Conservation (phyloP, 2,329 filamentous ascomycete species). For the Aureobasidium mangrovei region DNA sequence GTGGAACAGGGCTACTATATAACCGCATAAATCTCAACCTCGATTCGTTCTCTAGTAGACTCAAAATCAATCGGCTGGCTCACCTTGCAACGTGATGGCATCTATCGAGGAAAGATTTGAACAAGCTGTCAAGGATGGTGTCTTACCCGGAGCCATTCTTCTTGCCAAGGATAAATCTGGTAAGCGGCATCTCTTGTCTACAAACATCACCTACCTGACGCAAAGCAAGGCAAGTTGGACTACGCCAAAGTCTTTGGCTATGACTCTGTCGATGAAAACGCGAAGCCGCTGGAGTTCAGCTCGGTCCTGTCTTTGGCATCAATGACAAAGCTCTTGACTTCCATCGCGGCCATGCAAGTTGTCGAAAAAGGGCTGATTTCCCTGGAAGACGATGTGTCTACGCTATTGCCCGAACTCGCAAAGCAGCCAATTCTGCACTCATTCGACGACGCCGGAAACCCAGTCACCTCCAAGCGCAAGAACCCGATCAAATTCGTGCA, state of each 20-base stretch:
- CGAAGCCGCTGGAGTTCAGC: conserved; percentile 22
- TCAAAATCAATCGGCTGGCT: too few species aligned
- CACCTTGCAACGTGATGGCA: conserved; percentile 10
- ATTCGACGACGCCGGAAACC: conserved; percentile 35
- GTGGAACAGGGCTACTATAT: too few species aligned
- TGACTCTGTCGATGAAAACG: conserved; percentile 16
- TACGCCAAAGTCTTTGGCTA: conserved; percentile 26
- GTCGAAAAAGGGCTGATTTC: conserved; percentile 44
- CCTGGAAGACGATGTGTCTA: conserved; percentile 39
- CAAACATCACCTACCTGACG: background rate
- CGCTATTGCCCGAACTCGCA: conserved; percentile 41
- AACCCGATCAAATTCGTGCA: conserved; percentile 42
- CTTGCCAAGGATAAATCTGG: conserved; percentile 23
- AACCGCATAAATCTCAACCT: too few species aligned
- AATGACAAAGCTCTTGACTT: conserved; percentile 40
- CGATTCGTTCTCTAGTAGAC: too few species aligned
- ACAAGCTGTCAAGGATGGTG: conserved; percentile 24
- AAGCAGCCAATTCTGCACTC: conserved; percentile 41
- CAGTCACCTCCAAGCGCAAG: conserved; percentile 25
- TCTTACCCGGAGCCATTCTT: conserved; percentile 25
- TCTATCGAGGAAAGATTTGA: conserved; percentile 21
- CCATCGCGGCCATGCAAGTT: conserved; percentile 46
- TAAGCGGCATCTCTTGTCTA: background rate
- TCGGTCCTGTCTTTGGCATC: conserved; percentile 27
- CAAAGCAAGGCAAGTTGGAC: conserved; percentile 20